Evolutionary conservation across 2,329 filamentous ascomycete genomes (phyloP), one percentile per base, ranked within the genome.

Genomic region (Emmonsia crescens): DNA sequence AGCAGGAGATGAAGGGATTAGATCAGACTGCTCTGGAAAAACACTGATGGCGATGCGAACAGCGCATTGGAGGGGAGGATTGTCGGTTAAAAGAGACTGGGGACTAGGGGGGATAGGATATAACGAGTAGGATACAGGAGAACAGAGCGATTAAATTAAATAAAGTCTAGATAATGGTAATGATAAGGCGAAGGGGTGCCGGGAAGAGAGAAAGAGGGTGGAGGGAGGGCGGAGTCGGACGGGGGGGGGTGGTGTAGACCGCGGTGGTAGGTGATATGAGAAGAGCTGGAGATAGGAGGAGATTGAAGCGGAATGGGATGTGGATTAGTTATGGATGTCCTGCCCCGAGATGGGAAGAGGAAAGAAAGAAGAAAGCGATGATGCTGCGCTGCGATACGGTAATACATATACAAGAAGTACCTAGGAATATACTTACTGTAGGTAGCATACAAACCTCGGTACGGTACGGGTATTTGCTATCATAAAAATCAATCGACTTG

Each of bases 31-130:
- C 19, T 54, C 54, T 60, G 29, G 44, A 5, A 61, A 51, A 46
- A 61, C 38, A 51, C 55, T 44, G 48, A 55, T 42, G n/a, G 59
- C 48, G 49, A 60, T 60, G 59, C 49, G 49, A 60, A 55, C 36
- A 46, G 27, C 49, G 59, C 59, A 60, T 60, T 60, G 59, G 59
- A 60, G 49, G 40, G n/a, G 48, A 49, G 59, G 27, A 36, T 40
- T 12, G 38, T 33, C 80, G 33, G 56, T 19, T 5, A 51, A 54
- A 49, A 29, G 48, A 9, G 48, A 24, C 27, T 16, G 48, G 10
- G 27, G 29, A 5, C 12, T 54, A n/a, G 51, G 31, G 51, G 19
- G 19, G 29, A 54, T 33, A 33, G n/a, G n/a, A n/a, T n/a, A n/a
- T n/a, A 5, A n/a, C 31, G n/a, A 54, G 29, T 33, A 19, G 12